Evolutionary conservation across 352 stramenopile species (phyloP).

Genomic region (Aphanomyces stellatus): DNA sequence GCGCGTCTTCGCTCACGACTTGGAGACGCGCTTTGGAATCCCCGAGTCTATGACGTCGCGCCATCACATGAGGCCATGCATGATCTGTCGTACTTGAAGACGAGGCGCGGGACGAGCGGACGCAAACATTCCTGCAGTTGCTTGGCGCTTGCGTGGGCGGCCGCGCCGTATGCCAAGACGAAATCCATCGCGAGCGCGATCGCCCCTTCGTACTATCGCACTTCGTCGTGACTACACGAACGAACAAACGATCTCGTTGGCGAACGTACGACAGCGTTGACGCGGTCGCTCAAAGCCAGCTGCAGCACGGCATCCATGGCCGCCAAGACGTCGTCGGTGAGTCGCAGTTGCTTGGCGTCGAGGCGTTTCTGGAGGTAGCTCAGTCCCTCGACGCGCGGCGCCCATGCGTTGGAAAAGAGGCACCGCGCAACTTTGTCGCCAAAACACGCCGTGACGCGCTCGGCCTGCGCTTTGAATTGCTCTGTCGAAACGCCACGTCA

Average conservation of each 20-base stretch:
- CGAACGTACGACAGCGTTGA: constrained; percentile 54
- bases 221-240: too few species aligned
- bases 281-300: constrained; percentile 55
- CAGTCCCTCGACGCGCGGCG: constrained; percentile 64
- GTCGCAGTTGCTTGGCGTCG: constrained; percentile 38
- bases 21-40: constrained; percentile 58
- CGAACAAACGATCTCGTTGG: too few species aligned
- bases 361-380: constrained; percentile 67
- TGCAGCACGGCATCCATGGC: constrained; percentile 50
- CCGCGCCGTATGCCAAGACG: constrained; percentile 34
- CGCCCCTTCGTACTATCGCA: constrained; percentile 34
- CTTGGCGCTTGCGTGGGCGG: background rate
- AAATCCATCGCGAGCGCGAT: constrained; percentile 67
- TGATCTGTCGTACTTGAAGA: constrained; percentile 35
- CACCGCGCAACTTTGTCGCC: constrained; percentile 65
- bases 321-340: constrained; percentile 17
- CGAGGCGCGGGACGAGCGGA: constrained; percentile 55
- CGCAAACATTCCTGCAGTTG: constrained; percentile 46
- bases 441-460: constrained; percentile 41
- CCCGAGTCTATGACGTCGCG: constrained; percentile 31
- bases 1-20: constrained; percentile 59
- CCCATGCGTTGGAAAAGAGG: constrained; percentile 74
- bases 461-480: constrained; percentile 41
- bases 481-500: too few species aligned
- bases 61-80: background rate